These are phyloP conservation scores for Lactarius hengduanensis DNA, from an alignment of 768 basidiomycete species.

Conservation along the genomic window DNA sequence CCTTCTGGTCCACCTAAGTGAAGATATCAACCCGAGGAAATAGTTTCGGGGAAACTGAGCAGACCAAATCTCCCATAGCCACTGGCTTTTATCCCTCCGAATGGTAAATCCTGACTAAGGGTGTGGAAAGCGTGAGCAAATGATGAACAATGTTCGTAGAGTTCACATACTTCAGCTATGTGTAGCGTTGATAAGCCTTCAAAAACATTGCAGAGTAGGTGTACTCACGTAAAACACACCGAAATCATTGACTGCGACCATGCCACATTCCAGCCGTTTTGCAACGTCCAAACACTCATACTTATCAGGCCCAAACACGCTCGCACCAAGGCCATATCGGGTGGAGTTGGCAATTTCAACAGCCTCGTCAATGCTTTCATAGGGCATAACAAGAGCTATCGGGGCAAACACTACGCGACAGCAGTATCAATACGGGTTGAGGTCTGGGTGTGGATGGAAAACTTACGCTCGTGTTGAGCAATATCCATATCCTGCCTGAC, in stretches of 20 bases:
- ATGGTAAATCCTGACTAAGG: conserved; percentile 84
- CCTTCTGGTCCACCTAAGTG: conserved; percentile 86
- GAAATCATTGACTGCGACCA: conserved; percentile 97
- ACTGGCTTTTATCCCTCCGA: conserved; percentile 88
- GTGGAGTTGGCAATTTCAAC: conserved; percentile 87
- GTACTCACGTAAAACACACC: conserved; percentile 77
- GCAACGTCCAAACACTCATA: conserved; percentile 78
- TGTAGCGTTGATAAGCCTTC: conserved; percentile 27
- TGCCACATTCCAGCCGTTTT: conserved; percentile 82
- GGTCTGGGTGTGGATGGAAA: not conserved
- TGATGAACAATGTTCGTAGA: conserved; percentile 26
- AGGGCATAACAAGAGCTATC: conserved; percentile 82
- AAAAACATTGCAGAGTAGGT: conserved; percentile 9
- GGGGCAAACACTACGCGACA: conserved; percentile 80
- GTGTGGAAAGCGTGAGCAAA: conserved; percentile 32
- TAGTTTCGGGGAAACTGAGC: conserved; percentile 27
- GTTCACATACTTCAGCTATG: conserved; percentile 61
- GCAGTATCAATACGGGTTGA: conserved; percentile 17
- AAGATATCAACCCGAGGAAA: conserved; percentile 22
- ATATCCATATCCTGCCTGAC: conserved; percentile 71
- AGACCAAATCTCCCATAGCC: conserved; percentile 93
- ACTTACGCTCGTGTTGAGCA: conserved; percentile 76
- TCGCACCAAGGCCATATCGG: conserved; percentile 87
- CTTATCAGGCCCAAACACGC: conserved; percentile 89
- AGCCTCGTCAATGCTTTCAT: conserved; percentile 81